Conservation (phyloP, 352 stramenopile species). For the Pythium folliculosum region DNA sequence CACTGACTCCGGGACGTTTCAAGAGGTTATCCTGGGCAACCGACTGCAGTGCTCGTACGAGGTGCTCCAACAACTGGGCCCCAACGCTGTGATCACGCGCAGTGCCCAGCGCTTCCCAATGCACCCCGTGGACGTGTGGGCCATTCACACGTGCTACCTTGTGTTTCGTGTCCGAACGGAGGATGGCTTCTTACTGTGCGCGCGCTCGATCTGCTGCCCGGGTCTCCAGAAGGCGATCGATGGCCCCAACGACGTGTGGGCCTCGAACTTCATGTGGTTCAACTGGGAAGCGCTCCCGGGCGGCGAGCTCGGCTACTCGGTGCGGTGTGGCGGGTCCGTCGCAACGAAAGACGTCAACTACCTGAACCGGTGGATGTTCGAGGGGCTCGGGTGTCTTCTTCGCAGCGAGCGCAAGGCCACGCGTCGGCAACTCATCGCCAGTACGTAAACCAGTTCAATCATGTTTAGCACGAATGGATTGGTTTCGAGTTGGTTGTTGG, state of each 20-base stretch:
- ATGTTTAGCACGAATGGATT: too few species aligned
- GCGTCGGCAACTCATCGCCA: too few species aligned
- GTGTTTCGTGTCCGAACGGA: conserved; percentile 10
- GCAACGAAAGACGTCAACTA: neutral
- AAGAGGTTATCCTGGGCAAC: neutral
- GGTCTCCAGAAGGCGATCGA: neutral
- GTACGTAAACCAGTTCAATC: too few species aligned
- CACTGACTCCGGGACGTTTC: too few species aligned
- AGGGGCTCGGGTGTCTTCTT: neutral
- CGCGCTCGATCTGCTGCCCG: neutral
- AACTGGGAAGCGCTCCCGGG: neutral
- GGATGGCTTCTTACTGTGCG: neutral
- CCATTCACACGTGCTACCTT: too few species aligned
- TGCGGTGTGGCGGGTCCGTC: too few species aligned
- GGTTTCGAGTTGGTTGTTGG: too few species aligned
- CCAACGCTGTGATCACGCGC: neutral
- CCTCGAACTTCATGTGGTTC: conserved; percentile 14
- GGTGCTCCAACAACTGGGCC: neutral
- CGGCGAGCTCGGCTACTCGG: too few species aligned
- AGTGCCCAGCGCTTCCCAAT: neutral
- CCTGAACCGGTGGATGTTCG: neutral
- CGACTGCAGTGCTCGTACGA: neutral
- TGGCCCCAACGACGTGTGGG: conserved; percentile 1
- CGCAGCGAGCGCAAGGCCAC: too few species aligned
- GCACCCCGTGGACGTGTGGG: conserved; percentile 3